Percentiles rank a stretch among this genome's conserved stretches.
Evolutionary conservation across 768 basidiomycete genomes (phyloP).

Genomic region (Macrocybe gigantea): DNA sequence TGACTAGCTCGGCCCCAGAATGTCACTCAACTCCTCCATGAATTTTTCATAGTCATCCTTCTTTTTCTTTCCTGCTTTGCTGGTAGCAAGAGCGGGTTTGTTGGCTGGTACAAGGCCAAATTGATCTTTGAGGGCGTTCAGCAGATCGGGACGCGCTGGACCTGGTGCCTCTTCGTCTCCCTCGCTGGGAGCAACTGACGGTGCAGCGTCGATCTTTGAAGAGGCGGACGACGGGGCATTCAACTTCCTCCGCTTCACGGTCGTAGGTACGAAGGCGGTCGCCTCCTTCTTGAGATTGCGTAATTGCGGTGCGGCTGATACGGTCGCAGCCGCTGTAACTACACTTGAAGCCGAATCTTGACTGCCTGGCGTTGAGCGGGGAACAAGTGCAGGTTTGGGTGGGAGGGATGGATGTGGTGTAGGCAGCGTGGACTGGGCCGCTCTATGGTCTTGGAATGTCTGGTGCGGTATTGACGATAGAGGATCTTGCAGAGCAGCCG

Average conservation of each 20-base stretch:
- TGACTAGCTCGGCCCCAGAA: constrained; percentile 31
- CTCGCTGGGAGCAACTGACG: constrained; percentile 35
- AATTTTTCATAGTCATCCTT: constrained; percentile 75
- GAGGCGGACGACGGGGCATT: constrained; percentile 24
- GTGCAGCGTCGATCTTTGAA: constrained; percentile 59
- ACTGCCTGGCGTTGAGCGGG: too few relatives aligned
- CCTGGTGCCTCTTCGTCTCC: constrained; percentile 22
- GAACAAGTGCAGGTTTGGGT: constrained; percentile 23
- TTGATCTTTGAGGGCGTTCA: constrained; percentile 54
- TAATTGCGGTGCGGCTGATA: constrained; percentile 81
- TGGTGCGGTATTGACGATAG: constrained; percentile 70
- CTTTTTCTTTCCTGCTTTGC: constrained; percentile 12
- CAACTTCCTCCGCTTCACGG: constrained; percentile 71
- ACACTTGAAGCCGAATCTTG: neutral
- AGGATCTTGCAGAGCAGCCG: constrained; percentile 65
- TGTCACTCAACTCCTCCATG: constrained; percentile 69
- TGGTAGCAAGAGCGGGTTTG: constrained; percentile 19
- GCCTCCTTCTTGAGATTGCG: constrained; percentile 95
- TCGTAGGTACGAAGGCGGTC: constrained; percentile 83
- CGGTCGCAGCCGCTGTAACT: constrained; percentile 39
- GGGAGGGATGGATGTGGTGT: constrained; percentile 39
- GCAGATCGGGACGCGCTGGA: constrained; percentile 58
- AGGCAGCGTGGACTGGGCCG: constrained; percentile 24
- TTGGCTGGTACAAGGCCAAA: constrained; percentile 30
- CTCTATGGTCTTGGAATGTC: constrained; percentile 72